Conservation (phyloP, 2,329 filamentous ascomycete species). For the Fusarium sublunatum region DNA sequence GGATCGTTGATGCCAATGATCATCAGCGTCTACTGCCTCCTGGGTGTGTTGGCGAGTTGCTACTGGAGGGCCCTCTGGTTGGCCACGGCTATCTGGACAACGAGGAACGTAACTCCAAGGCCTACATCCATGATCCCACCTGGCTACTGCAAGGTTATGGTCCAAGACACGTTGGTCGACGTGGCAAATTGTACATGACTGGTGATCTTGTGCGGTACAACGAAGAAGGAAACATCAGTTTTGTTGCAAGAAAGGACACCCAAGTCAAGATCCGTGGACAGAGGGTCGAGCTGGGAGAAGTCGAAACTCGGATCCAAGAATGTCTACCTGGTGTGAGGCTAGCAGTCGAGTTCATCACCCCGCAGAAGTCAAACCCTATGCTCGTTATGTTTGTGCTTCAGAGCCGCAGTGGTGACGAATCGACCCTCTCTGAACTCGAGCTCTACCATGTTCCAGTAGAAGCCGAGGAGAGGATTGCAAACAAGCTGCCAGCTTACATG, state of each 20-base stretch:
- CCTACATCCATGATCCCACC: not conserved
- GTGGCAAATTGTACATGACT: constrained; percentile 1
- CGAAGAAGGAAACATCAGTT: constrained; percentile 54
- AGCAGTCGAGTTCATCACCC: constrained; percentile 4
- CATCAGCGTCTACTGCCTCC: not conserved
- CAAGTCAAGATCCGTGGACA: constrained; percentile 67
- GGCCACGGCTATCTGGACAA: not conserved
- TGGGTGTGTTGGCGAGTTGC: not conserved
- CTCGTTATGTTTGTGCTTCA: too few relatives aligned
- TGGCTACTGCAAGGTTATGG: not conserved
- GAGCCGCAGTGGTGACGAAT: too few relatives aligned
- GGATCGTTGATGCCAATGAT: not conserved
- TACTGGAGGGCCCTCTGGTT: not conserved
- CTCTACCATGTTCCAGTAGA: too few relatives aligned
- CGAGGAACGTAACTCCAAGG: not conserved
- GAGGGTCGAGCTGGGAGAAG: constrained; percentile 59
- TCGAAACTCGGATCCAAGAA: constrained; percentile 7
- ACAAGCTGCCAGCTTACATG: too few relatives aligned
- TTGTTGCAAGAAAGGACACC: constrained; percentile 51
- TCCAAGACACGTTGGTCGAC: not conserved
- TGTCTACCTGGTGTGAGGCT: constrained; percentile 1
- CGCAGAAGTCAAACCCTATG: too few relatives aligned
- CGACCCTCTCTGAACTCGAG: too few relatives aligned
- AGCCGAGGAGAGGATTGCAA: too few relatives aligned
- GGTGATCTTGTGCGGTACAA: constrained; percentile 57